Base-by-base conservation (phyloP, 1,139 yeast genomes). In the Kodamaea arcana region DNA sequence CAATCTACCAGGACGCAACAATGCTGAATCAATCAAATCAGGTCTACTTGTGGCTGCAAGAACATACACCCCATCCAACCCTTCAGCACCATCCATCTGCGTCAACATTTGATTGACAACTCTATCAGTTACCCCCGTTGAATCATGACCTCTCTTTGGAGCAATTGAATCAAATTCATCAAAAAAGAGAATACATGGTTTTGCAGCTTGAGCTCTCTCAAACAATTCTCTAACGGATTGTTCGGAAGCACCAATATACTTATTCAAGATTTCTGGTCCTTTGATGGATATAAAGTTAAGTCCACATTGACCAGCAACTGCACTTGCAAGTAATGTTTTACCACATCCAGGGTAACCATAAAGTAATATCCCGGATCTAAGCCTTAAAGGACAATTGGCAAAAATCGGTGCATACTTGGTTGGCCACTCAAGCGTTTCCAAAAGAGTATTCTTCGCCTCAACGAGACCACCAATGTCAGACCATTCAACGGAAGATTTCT, bases 71-170 rank as follows among this genome's bases (percentile, higher is more conserved):
- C 97, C 97, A 51, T 90, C 97, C 24, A 90, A 66, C 0, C 97
- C 97, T 58, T 92, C 98, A 1, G 97, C 97, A 63, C 99, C 99
- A 60, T 92, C 99, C 96, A 92, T 88, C 56, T 94, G 97, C 0
- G 98, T 92, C 51, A 92, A 75, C 80, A 92, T 78, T 56, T 92
- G 98, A 59, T 94, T 94, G 27, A 92, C 98, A 27, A 92, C 97
- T 51, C 98, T 75, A 56, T 92, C 98, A 1, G 98, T 92, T 4
- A 92, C 98, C 41, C 97, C 98, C 0, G 98, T 90, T 2, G 95
- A 85, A 53, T 92, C 98, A 53, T 90, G 97, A 1, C 98, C 98
- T 69, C 98, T 80, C 58, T 90, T 90, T 1, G 98, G 97, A 0
- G 97, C 97, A 52, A 92, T 87, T 0, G 97, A 87, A 49, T 92